Conservation (phyloP, 2,329 filamentous ascomycete species). For the Trichoderma sp. region DNA sequence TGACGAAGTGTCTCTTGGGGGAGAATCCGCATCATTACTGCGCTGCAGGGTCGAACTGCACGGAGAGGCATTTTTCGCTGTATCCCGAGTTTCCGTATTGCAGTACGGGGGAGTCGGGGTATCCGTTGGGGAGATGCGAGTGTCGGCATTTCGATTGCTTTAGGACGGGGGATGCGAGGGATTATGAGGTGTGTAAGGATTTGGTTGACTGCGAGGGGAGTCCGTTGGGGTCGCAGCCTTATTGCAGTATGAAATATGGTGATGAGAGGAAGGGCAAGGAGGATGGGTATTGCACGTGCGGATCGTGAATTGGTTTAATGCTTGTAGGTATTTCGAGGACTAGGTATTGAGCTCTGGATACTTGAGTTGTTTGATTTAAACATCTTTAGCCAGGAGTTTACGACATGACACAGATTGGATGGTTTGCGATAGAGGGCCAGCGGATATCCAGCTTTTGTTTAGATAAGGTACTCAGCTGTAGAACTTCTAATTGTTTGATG, state of each 20-base stretch:
- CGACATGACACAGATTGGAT: background rate
- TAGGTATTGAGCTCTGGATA: background rate
- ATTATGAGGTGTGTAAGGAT: conserved; percentile 11
- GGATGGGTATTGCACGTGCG: conserved; percentile 21
- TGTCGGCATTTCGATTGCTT: conserved; percentile 18
- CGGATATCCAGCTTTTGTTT: background rate
- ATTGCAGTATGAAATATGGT: conserved; percentile 10
- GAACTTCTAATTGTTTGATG: background rate
- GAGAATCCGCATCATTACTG: conserved; percentile 14
- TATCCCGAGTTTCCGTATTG: conserved; percentile 21
- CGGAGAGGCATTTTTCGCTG: conserved; percentile 13
- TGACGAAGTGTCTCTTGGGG: conserved; percentile 5
- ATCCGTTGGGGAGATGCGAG: conserved; percentile 12
- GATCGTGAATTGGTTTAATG: background rate
- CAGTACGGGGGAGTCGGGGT: conserved; percentile 6
- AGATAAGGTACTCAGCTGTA: too few relatives aligned
- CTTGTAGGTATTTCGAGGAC: background rate
- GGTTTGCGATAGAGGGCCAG: too few relatives aligned
- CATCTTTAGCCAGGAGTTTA: too few relatives aligned
- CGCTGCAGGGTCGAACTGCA: background rate
- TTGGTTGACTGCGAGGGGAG: conserved; percentile 5
- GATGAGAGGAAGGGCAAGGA: background rate
- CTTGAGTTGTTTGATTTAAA: background rate
- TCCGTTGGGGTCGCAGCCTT: background rate
- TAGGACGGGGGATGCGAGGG: background rate